phyloP scores from a whole-genome alignment of 2,329 filamentous ascomycete genomes.

The Colletotrichum siamense region DNA sequence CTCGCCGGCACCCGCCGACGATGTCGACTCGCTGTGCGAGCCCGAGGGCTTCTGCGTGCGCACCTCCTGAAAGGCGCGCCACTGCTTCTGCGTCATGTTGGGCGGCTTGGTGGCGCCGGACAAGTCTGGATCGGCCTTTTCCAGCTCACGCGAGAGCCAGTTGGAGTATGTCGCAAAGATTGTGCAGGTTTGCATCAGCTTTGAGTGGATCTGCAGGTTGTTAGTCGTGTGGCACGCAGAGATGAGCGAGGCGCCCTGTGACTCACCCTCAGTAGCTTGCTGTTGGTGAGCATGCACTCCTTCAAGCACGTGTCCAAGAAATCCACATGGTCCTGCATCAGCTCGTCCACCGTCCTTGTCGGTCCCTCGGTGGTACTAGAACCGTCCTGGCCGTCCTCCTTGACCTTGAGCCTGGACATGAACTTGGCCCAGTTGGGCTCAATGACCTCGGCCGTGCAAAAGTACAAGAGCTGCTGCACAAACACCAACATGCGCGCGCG shows the following conservation, averaged over 20 bases:
- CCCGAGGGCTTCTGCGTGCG: conserved; percentile 46
- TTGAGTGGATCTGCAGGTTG: conserved; percentile 82
- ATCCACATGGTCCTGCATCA: conserved; percentile 99
- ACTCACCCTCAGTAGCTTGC: conserved; percentile 85
- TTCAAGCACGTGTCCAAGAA: conserved; percentile 98
- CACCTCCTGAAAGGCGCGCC: conserved; percentile 60
- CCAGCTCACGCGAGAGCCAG: conserved; percentile 83
- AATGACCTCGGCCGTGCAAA: conserved; percentile 95
- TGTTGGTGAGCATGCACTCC: conserved; percentile 98
- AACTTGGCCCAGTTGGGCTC: conserved; percentile 96
- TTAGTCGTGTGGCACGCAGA: conserved; percentile 21
- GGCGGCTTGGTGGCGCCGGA: conserved; percentile 60
- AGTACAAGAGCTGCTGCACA: conserved; percentile 95
- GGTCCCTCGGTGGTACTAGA: conserved; percentile 33
- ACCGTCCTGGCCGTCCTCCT: conserved; percentile 43
- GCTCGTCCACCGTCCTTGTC: conserved; percentile 85
- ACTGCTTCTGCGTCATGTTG: conserved; percentile 66
- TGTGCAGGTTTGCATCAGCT: conserved; percentile 94
- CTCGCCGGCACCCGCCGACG: conserved; percentile 40
- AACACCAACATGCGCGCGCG: conserved; percentile 95
- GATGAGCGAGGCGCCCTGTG: background rate
- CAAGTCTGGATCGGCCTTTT: conserved; percentile 83
- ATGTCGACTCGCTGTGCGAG: conserved; percentile 34
- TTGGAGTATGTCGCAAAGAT: conserved; percentile 92
- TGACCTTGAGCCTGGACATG: conserved; percentile 81